Conservation (phyloP, 2,329 filamentous ascomycete species). For the Trichoderma oligosporum region DNA sequence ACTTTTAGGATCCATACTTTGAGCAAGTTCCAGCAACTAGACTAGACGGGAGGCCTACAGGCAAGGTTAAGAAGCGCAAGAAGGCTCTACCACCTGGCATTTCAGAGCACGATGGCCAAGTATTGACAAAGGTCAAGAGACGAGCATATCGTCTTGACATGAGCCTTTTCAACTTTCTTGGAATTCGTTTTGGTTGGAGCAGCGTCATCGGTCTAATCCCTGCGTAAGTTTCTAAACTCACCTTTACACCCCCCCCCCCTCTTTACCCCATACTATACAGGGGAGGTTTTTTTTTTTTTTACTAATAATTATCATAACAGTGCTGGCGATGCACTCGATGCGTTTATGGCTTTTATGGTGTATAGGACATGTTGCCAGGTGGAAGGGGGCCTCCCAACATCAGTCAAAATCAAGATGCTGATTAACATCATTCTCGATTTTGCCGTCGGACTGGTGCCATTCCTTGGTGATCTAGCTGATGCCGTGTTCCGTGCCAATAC, state of each 20-base stretch:
- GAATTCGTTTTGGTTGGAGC: slow-evolving; percentile 84
- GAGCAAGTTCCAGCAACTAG: slow-evolving; percentile 74
- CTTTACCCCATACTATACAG: neutral
- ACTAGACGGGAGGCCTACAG: slow-evolving; percentile 59
- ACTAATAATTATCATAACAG: slow-evolving; percentile 36
- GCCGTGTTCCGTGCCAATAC: slow-evolving; percentile 72
- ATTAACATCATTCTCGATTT: slow-evolving; percentile 76
- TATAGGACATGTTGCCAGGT: slow-evolving; percentile 68
- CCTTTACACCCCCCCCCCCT: neutral
- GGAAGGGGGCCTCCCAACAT: slow-evolving; percentile 67
- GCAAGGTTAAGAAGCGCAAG: slow-evolving; percentile 76
- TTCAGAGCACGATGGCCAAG: slow-evolving; percentile 72
- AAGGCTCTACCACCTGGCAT: slow-evolving; percentile 82
- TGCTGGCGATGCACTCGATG: slow-evolving; percentile 71
- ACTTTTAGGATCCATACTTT: slow-evolving; percentile 80
- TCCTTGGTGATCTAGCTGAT: slow-evolving; percentile 72
- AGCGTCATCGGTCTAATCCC: slow-evolving; percentile 82
- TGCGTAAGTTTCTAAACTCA: slow-evolving; percentile 59
- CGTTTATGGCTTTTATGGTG: slow-evolving; percentile 70
- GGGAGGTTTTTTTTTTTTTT: no score
- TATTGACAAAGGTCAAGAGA: slow-evolving; percentile 82
- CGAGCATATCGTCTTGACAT: slow-evolving; percentile 84
- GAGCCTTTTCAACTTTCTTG: slow-evolving; percentile 74
- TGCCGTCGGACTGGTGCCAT: slow-evolving; percentile 66
- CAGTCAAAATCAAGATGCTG: slow-evolving; percentile 67